Evolutionary conservation across 805 yeast genomes (phyloP).

Genomic region (Blastobotrys terrestris): DNA sequence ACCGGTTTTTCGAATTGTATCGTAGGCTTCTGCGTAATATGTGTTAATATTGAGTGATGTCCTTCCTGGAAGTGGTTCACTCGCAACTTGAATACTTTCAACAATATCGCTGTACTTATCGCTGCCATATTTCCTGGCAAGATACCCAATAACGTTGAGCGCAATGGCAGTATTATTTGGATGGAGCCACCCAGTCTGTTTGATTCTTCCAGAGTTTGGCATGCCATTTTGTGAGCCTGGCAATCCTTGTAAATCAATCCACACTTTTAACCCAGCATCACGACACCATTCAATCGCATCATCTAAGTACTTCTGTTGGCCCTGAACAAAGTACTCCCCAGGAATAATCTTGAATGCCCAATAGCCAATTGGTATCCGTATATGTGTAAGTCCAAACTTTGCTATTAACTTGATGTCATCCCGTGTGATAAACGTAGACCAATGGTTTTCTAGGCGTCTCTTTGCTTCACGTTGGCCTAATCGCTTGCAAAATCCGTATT

Average conservation of each 20-base stretch:
- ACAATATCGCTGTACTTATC: neutral
- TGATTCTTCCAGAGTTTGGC: neutral
- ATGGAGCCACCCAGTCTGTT: neutral
- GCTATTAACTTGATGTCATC: neutral
- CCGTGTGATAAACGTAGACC: neutral
- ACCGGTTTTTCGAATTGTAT: neutral
- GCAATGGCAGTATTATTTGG: neutral
- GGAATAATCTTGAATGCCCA: neutral
- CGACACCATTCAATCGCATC: neutral
- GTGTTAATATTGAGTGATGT: neutral
- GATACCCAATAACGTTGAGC: neutral
- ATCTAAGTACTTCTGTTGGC: neutral
- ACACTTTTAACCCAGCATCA: neutral
- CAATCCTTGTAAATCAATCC: neutral
- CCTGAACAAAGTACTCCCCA: neutral
- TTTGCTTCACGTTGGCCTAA: neutral
- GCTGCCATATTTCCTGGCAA: neutral
- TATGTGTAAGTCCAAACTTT: neutral
- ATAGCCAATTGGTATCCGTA: neutral
- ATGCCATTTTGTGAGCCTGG: neutral
- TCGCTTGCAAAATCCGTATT: neutral
- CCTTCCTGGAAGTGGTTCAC: neutral
- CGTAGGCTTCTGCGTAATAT: neutral
- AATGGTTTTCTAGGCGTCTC: neutral
- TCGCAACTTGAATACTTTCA: neutral